Conservation (phyloP, 1,284 basidiomycete species). For the Stereum hirsutum region DNA sequence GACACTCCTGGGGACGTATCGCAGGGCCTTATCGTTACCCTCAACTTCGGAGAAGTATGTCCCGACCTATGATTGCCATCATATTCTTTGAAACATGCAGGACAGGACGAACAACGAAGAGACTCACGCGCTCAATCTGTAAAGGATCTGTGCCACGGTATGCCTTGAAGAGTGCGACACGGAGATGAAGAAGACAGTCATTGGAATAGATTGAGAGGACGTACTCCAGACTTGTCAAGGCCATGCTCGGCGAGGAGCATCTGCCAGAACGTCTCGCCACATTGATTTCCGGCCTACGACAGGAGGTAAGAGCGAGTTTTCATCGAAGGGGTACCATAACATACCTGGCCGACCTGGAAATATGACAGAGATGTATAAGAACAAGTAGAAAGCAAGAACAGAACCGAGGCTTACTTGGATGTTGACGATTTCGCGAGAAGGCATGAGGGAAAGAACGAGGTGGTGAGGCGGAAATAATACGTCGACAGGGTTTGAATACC, state of each 20-base stretch:
- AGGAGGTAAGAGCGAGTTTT: constrained; percentile 2
- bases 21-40: constrained; percentile 29
- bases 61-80: constrained; percentile 37
- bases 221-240: constrained; percentile 59
- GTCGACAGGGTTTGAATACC: no score
- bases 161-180: no score
- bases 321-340: constrained; percentile 22
- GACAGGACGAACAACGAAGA: not conserved
- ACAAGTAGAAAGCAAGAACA: constrained; percentile 1
- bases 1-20: constrained; percentile 91
- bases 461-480: not conserved
- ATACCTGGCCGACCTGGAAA: constrained; percentile 54
- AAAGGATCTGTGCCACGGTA: constrained; percentile 39
- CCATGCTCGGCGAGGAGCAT: constrained; percentile 78
- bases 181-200: not conserved
- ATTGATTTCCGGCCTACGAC: constrained; percentile 60
- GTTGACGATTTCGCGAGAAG: constrained; percentile 52
- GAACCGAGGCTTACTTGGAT: constrained; percentile 36
- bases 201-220: constrained; percentile 13
- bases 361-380: constrained; percentile 4
- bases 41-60: constrained; percentile 69
- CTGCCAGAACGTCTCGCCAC: constrained; percentile 73
- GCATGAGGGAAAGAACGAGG: not conserved
- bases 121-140: constrained; percentile 36
- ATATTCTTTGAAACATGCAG: not conserved